Percentiles rank a stretch among this genome's conserved stretches.
phyloP scores from a whole-genome alignment of 768 basidiomycete genomes.

The Termitomyces sp. region DNA sequence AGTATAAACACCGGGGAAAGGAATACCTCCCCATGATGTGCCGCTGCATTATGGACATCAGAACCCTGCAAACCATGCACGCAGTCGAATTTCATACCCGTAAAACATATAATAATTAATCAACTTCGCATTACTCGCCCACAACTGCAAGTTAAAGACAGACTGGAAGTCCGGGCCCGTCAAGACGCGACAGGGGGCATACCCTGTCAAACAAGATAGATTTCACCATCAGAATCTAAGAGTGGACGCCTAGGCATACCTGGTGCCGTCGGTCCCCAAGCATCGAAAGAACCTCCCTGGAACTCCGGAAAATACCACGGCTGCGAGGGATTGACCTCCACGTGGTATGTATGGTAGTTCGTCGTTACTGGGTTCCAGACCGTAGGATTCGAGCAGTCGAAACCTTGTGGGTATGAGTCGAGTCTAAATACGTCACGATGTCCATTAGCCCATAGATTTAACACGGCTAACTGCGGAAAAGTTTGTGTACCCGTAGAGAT shows the following conservation, averaged over 20 bases:
- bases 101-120: conserved; percentile 87
- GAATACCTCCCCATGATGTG: conserved; percentile 81
- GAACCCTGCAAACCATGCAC: background rate
- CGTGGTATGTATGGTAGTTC: conserved; percentile 66
- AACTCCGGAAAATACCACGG: conserved; percentile 74
- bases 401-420: conserved; percentile 75
- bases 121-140: conserved; percentile 80
- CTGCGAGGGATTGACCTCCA: conserved; percentile 43
- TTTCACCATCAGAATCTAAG: background rate
- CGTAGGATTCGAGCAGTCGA: conserved; percentile 75
- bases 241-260: conserved; percentile 27
- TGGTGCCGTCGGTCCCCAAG: conserved; percentile 75
- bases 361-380: conserved; percentile 62
- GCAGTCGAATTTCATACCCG: conserved; percentile 41
- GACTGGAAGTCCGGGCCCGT: conserved; percentile 74
- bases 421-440: conserved; percentile 27
- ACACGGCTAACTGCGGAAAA: background rate
- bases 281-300: conserved; percentile 77
- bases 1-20: conserved; percentile 73
- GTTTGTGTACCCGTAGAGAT: conserved; percentile 60
- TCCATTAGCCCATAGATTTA: background rate
- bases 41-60: conserved; percentile 28
- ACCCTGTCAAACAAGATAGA: conserved; percentile 37
- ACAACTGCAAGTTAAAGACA: conserved; percentile 75
- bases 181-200: conserved; percentile 57